phyloP scores from a whole-genome alignment of 306 rosid species.

The Casuarina equisetifolia region DNA sequence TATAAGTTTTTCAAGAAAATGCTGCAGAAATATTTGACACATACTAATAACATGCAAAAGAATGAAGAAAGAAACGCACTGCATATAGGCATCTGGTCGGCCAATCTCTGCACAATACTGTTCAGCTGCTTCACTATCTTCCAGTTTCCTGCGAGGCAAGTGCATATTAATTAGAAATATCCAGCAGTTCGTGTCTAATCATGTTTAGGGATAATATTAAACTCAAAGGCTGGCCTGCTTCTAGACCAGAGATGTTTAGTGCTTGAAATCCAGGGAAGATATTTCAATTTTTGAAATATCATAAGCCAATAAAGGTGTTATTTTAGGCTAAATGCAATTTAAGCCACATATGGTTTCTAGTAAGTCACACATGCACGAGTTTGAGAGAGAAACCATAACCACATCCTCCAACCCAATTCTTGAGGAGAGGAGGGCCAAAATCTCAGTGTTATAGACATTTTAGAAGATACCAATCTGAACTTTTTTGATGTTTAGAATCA shows the following conservation, averaged over 20 bases:
- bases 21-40: background rate
- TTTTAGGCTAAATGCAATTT: background rate
- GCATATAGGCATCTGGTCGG: constrained; percentile 95
- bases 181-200: constrained; percentile 9
- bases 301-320: background rate
- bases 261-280: background rate
- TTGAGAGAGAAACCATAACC: background rate
- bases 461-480: background rate
- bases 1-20: constrained; percentile 20
- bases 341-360: background rate
- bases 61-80: constrained; percentile 55
- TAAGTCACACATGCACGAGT: background rate
- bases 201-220: constrained; percentile 1
- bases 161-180: constrained; percentile 12
- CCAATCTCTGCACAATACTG: constrained; percentile 99
- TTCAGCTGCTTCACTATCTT: constrained; percentile 98
- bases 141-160: constrained; percentile 69
- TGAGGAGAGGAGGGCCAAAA: constrained; percentile 6
- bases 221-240: background rate
- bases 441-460: background rate
- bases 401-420: background rate
- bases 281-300: background rate
- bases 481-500: background rate
- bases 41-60: constrained; percentile 12
- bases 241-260: background rate